A percentile compares a stretch with the other conserved stretches of the same genome.
These are phyloP conservation scores for Macrolepiota dolichaula DNA, from an alignment of 768 basidiomycete genomes.

Conservation along the genomic window DNA sequence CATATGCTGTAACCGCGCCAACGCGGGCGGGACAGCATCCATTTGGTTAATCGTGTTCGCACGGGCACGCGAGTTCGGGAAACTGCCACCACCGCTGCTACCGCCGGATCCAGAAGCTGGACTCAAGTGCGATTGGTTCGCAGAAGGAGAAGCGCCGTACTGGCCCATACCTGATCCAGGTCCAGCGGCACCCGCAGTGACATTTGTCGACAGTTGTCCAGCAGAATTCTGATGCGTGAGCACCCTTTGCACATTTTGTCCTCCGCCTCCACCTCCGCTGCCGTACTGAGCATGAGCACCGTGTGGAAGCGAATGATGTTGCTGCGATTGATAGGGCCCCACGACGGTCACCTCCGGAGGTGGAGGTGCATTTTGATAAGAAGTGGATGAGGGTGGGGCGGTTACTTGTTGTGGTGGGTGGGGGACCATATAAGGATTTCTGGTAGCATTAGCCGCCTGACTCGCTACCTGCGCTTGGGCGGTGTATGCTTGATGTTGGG, in stretches of 20 bases:
- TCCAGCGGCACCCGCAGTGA: conserved; percentile 9
- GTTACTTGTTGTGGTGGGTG: conserved; percentile 38
- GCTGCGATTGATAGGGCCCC: conserved; percentile 16
- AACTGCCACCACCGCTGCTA: conserved; percentile 58
- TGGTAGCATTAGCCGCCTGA: conserved; percentile 67
- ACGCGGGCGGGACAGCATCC: conserved; percentile 88
- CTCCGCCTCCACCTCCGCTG: not conserved
- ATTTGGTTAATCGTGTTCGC: conserved; percentile 92
- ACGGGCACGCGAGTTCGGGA: conserved; percentile 62
- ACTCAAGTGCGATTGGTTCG: conserved; percentile 32
- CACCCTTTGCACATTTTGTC: not conserved
- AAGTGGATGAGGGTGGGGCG: conserved; percentile 14
- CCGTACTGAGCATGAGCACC: conserved; percentile 5
- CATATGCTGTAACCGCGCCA: conserved; percentile 88
- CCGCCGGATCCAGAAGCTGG: conserved; percentile 32
- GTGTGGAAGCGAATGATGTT: conserved; percentile 12
- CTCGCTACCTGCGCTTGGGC: conserved; percentile 78
- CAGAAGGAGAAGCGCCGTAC: conserved; percentile 16
- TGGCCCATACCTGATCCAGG: conserved; percentile 25
- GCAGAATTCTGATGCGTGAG: conserved; percentile 28
- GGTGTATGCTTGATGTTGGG: conserved; percentile 91
- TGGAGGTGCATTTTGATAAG: conserved; percentile 17
- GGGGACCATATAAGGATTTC: conserved; percentile 78
- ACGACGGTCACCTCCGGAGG: conserved; percentile 26
- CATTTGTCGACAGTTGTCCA: conserved; percentile 32